Evolutionary conservation across 2,329 filamentous ascomycete species (phyloP), one percentile per base, ranked within the genome.

Genomic region (Malbranchea zuffiana): DNA sequence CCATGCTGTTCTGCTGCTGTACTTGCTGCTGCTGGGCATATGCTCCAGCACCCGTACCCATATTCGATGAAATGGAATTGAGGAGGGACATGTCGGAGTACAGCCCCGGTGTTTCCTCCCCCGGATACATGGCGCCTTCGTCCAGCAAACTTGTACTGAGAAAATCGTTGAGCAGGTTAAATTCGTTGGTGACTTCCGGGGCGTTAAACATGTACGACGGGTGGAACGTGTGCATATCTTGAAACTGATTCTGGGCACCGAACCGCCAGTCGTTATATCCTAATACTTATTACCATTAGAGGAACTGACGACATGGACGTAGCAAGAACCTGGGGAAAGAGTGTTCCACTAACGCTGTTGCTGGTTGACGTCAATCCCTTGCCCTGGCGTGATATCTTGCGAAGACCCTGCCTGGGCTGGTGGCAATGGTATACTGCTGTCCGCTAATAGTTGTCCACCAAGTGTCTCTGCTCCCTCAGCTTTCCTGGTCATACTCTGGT

Each of bases 151-250:
- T 93, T 48, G 79, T 92, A 60, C 87, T 90, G 43, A 98, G 72
- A 56, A 96, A 96, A 60, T 98, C 88, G 67, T 92, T 93, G 54
- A 98, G 75, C 35, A 96, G 68, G 56, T 95, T 94, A 60, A 94
- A 95, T 67, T 98, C 90, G 63, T 90, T 90, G 43, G 82, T 87
- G 50, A 95, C 83, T 62, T 98, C 90, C 45, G 86, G 83, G n/a
- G 78, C 76, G 56, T 80, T 81, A 64, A 95, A 92, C 80, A 94
- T 87, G 67, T 90, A 96, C 54, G 83, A 90, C 41, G 84, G 82
- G 63, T 95, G 85, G 55, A 87, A 85, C 56, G 78, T 84, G 64
- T 90, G 85, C 79, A 95, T 90, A 61, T 95, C 86, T 67, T 92
- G 81, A 60, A 84, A 90, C 54, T 83, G 82, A 57, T 80, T 90